phyloP scores from a whole-genome alignment of 257 asterid species.

The Solanum verrucosum region DNA sequence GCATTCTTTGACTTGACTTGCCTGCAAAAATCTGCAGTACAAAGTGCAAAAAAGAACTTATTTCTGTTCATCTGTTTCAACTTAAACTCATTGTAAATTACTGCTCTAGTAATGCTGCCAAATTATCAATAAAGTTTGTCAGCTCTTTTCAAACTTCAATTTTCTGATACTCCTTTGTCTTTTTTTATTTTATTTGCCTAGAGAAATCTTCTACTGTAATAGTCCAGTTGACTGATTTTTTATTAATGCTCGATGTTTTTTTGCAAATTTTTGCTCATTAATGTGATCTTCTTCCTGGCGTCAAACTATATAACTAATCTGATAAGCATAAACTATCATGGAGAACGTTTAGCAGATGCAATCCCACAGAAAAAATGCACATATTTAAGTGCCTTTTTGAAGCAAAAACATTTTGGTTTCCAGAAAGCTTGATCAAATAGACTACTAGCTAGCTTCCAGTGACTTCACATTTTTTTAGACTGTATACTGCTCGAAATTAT shows the following conservation, averaged over 20 bases:
- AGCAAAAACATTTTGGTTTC: not conserved
- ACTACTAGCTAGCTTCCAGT: not conserved
- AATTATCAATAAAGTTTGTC: not conserved
- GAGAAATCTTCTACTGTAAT: not conserved
- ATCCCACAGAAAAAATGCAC: not conserved
- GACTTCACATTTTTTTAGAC: not conserved
- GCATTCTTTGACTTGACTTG: not conserved
- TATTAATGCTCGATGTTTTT: not conserved
- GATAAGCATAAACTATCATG: not conserved
- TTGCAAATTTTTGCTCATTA: not conserved
- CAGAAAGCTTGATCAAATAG: not conserved
- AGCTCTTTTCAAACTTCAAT: not conserved
- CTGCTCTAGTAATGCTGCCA: not conserved
- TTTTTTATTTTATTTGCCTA: not conserved
- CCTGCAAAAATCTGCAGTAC: not conserved
- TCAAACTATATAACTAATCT: not conserved
- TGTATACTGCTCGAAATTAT: not conserved
- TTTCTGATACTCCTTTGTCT: not conserved
- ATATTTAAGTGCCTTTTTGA: not conserved
- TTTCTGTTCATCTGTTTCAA: not conserved
- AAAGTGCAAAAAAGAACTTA: not conserved
- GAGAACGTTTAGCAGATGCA: not conserved
- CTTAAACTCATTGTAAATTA: not conserved
- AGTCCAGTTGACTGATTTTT: not conserved
- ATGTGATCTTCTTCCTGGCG: not conserved